Base-by-base conservation (phyloP, 179 eudicot species). In the Corrigiola litoralis region DNA sequence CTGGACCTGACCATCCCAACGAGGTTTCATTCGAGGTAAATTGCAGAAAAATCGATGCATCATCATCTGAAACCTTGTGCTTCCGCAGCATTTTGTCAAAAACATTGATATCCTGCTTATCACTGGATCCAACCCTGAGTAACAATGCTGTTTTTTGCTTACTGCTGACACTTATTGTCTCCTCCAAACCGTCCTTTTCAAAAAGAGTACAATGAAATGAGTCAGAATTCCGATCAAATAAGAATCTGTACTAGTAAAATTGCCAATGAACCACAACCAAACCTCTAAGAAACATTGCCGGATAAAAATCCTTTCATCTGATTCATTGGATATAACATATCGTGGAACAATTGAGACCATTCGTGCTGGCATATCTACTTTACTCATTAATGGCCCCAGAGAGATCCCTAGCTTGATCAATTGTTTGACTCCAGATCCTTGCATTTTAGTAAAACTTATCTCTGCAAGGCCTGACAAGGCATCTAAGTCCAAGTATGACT, bases 1-100 rank as follows among this genome's bases (percentile, higher is more conserved):
- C 82, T 50, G 99, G 99, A 63, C 99, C 99, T n/a, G 99, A 95
- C 99, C 99, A 95, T 65, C 79, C 80, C 68, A 80, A 63, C 50
- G 78, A 78, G 56, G 77, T 68, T 65, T 69, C 80, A 72, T 77
- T 68, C 11, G 74, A 85, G 72, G 73, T 81, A 59, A 95, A 91
- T 69, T 88, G 96, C 67, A 95, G 73, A 65, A 77, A 89, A 36
- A 75, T 63, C 55, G 84, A 79, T 29, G 86, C 62, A 63, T 85
- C 92, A 73, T 85, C 94, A 29, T 73, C 81, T 49, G 72, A 61
- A 69, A 84, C 77, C 77, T 82, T 78, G 76, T 95, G 99, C 79
- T 91, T 88, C 63, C 71, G 65, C 71, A 92, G 75, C 38, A 95
- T 54, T 68, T 74, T 88, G 67, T 95, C 92, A 58, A 95, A 75